These are phyloP conservation scores for Scedosporium aurantiacum DNA, from an alignment of 2,329 filamentous ascomycete genomes.

Conservation along the genomic window DNA sequence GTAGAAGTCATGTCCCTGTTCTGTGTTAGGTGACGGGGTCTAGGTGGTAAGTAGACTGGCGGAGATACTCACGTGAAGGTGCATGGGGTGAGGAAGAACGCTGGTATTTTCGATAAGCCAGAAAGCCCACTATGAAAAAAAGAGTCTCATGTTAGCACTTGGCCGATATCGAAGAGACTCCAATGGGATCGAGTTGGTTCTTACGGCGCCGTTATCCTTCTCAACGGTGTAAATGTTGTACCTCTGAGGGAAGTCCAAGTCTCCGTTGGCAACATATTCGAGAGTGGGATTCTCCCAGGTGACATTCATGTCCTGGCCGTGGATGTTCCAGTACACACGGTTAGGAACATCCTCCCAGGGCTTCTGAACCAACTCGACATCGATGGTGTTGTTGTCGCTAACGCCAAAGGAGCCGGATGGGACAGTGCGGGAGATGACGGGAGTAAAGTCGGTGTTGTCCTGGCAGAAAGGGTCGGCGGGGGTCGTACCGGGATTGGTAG, in stretches of 20 bases:
- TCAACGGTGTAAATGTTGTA: constrained; percentile 9
- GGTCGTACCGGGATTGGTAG: constrained; percentile 18
- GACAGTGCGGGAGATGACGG: constrained; percentile 17
- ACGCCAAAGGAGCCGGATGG: constrained; percentile 16
- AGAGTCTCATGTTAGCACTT: background rate
- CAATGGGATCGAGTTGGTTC: constrained; percentile 10
- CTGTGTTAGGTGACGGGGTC: constrained; percentile 37
- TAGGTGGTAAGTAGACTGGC: background rate
- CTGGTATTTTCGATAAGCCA: constrained; percentile 20
- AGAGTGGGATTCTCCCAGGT: constrained; percentile 30
- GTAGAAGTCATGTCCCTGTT: constrained; percentile 31
- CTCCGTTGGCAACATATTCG: constrained; percentile 13
- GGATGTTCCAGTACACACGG: constrained; percentile 22
- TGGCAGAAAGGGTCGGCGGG: constrained; percentile 14
- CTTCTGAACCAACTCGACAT: constrained; percentile 13
- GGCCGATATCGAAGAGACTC: background rate
- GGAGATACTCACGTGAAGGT: constrained; percentile 28
- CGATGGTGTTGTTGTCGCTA: constrained; percentile 14
- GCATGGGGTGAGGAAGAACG: constrained; percentile 30
- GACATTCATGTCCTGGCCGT: constrained; percentile 22
- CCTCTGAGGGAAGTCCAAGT: constrained; percentile 11
- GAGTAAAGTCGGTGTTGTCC: constrained; percentile 13
- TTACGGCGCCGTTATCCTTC: constrained; percentile 25
- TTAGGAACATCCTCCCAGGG: constrained; percentile 12
- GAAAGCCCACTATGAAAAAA: constrained; percentile 17